These are phyloP conservation scores for Leccinum aurantiacum DNA, from an alignment of 768 basidiomycete species.

Conservation along the genomic window DNA sequence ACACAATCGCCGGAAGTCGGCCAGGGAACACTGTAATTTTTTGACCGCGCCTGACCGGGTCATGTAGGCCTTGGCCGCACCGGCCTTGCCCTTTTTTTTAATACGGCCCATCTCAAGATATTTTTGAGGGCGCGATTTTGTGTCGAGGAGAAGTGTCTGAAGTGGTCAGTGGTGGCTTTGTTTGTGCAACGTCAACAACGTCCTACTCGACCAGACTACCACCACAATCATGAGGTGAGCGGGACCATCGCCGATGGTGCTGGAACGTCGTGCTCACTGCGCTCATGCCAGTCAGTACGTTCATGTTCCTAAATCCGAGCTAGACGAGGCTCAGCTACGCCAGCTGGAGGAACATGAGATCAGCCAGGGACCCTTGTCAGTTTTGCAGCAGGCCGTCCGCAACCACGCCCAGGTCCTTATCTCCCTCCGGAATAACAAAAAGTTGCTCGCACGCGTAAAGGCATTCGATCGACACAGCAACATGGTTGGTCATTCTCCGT, in stretches of 20 bases:
- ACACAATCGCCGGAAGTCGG: constrained; percentile 94
- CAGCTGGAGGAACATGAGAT: constrained; percentile 98
- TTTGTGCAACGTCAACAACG: constrained; percentile 34
- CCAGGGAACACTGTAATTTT: constrained; percentile 94
- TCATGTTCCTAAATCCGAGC: constrained; percentile 93
- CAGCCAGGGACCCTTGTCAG: constrained; percentile 94
- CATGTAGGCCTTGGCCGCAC: constrained; percentile 88
- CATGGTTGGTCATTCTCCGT: constrained; percentile 63
- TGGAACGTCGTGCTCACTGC: constrained; percentile 10
- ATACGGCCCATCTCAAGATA: constrained; percentile 64
- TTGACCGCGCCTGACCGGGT: constrained; percentile 91
- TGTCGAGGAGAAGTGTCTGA: background rate
- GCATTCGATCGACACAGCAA: constrained; percentile 99
- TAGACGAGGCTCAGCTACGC: constrained; percentile 94
- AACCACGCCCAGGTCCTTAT: constrained; percentile 98
- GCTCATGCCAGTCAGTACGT: constrained; percentile 79
- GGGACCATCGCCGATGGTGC: background rate
- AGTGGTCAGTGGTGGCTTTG: constrained; percentile 17
- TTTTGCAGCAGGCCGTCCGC: constrained; percentile 94
- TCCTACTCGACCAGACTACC: constrained; percentile 9
- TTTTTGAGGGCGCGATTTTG: background rate
- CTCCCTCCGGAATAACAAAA: constrained; percentile 97
- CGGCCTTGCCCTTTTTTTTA: constrained; percentile 83
- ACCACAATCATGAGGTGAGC: constrained; percentile 35
- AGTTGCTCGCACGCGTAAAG: constrained; percentile 92